A percentile compares a stretch with the other conserved stretches of the same genome.
These are phyloP conservation scores for Globisporangium splendens DNA, from an alignment of 352 stramenopile genomes.

Conservation along the genomic window DNA sequence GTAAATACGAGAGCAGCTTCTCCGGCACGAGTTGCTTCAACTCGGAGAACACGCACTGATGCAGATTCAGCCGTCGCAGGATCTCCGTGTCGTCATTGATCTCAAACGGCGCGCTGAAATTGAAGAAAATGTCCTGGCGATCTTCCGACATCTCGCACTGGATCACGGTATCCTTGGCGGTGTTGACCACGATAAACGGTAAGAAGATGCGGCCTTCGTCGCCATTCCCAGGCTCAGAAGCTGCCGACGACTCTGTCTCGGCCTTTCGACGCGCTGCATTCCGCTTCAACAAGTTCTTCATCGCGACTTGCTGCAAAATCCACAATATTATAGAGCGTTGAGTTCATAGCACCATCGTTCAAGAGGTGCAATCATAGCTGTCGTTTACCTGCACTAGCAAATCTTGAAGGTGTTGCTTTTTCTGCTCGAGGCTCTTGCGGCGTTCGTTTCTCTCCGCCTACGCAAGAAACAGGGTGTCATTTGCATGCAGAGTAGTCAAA, in stretches of 20 bases:
- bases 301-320: slow-evolving; percentile 83
- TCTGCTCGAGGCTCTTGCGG: slow-evolving; percentile 80
- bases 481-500: too few relatives aligned
- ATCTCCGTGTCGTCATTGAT: slow-evolving; percentile 98
- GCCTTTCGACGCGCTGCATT: slow-evolving; percentile 73
- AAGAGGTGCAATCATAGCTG: background rate
- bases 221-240: slow-evolving; percentile 8
- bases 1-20: slow-evolving; percentile 72
- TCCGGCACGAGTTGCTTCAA: slow-evolving; percentile 72
- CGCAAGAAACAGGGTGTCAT: background rate
- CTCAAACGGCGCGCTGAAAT: slow-evolving; percentile 96
- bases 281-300: slow-evolving; percentile 91
- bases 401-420: slow-evolving; percentile 90
- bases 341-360: too few relatives aligned
- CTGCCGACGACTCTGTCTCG: slow-evolving; percentile 28
- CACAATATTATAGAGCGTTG: background rate
- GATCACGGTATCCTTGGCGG: slow-evolving; percentile 91
- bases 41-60: slow-evolving; percentile 67
- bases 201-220: slow-evolving; percentile 90
- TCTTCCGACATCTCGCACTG: slow-evolving; percentile 97
- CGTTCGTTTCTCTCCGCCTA: slow-evolving; percentile 74
- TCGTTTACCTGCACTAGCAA: slow-evolving; percentile 79
- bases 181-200: slow-evolving; percentile 97
- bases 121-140: slow-evolving; percentile 95
- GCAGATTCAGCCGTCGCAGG: slow-evolving; percentile 91